Base-by-base conservation (phyloP, 257 asterid genomes). In the Datura wrightii region DNA sequence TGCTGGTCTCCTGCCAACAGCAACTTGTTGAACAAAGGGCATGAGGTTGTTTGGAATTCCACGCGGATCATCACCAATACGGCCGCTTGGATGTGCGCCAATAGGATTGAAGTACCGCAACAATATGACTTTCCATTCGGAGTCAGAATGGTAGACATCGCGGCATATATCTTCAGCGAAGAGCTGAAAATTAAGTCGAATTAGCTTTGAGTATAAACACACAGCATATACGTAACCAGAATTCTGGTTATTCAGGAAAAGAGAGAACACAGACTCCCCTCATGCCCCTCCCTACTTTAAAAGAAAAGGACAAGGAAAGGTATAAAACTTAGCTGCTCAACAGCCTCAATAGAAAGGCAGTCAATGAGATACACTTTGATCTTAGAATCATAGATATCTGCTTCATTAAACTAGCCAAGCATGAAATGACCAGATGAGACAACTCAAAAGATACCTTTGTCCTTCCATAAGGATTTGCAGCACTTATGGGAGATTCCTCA, bases 21-120 rank as follows among this genome's bases (percentile, higher is more conserved):
- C 99, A 41, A 97, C 95, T 95, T 97, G 99, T 87, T 95, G 99
- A 36, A 97, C 96, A 90, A 92, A 97, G 46, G 99, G 99, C 99
- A 97, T 97, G 65, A 97, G 97, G 87, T 97, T 97, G 94, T 97
- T 95, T 63, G 99, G 99, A 86, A 90, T 89, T 65, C 99, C 98
- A 39, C 92, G 91, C 41, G 99, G 99, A 90, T 97, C 99, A 89
- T 97, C 99, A 42, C 99, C 99, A 85, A 97, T 97, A 71, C 84
- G 36, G 72, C 99, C 99, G 85, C 99, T 94, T 79, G 97, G 92
- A 88, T 97, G 99, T 19, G 99, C 99, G 24, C 99, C 99, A 16
- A 97, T 97, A 5, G 99, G 99, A 89, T 97, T 97, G 94, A 97
- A 97, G 87, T 97, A 97, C 87, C 99, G 90, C 90, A 97, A 91